phyloP scores from a whole-genome alignment of 2,329 filamentous ascomycete species.

The Botryotinia calthae region DNA sequence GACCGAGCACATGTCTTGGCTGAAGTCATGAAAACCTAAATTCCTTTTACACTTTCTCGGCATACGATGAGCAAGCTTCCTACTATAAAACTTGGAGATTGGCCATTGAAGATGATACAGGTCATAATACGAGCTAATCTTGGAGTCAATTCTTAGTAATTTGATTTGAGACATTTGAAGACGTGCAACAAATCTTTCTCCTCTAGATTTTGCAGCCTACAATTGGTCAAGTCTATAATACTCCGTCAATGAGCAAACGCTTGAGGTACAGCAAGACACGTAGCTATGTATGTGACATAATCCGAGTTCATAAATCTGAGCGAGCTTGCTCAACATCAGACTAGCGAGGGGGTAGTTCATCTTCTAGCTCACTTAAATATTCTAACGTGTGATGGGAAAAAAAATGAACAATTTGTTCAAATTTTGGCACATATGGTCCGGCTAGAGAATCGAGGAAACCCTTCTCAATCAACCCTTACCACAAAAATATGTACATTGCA shows the following conservation, averaged over 20 bases:
- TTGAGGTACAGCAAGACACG: not conserved
- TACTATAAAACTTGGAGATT: not conserved
- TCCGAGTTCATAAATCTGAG: not conserved
- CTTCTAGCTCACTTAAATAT: not conserved
- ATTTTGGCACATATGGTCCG: not conserved
- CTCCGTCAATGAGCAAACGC: not conserved
- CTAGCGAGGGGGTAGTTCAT: not conserved
- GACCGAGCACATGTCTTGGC: not conserved
- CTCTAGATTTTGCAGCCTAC: not conserved
- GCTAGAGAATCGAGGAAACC: not conserved
- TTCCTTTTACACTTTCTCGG: not conserved
- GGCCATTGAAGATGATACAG: not conserved
- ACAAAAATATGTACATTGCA: not conserved
- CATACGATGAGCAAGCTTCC: not conserved
- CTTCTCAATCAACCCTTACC: not conserved
- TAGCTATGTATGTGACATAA: not conserved
- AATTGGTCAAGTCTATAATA: not conserved
- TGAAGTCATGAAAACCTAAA: not conserved
- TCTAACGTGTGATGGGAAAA: not conserved
- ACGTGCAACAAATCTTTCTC: not conserved
- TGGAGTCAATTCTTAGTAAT: not conserved
- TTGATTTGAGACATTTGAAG: not conserved
- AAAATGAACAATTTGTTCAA: not conserved
- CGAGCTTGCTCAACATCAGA: not conserved
- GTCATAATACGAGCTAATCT: not conserved